These are phyloP conservation scores for Chytriomyces confervae DNA, from an alignment of 192 early-diverging fungal genomes.

Conservation along the genomic window DNA sequence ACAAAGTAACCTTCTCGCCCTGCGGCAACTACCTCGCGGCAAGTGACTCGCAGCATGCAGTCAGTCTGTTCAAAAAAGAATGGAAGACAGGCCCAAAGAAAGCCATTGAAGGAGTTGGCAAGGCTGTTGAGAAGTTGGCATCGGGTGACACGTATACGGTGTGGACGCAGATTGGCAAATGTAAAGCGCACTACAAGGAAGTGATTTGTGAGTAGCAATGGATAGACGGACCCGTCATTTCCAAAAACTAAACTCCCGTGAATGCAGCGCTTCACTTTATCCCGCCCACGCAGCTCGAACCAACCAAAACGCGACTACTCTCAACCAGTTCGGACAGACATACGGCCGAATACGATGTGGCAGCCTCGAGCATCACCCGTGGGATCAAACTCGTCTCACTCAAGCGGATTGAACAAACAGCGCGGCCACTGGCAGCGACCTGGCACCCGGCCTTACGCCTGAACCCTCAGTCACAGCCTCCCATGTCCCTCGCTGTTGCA, in stretches of 20 bases:
- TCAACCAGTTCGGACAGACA: slow-evolving; percentile 55
- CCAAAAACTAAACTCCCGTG: too few relatives aligned
- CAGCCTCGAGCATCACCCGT: slow-evolving; percentile 37
- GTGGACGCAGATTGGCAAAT: slow-evolving; percentile 56
- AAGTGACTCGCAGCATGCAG: slow-evolving; percentile 43
- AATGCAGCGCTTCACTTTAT: slow-evolving; percentile 45
- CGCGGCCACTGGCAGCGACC: slow-evolving; percentile 47
- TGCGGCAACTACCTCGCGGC: slow-evolving; percentile 47
- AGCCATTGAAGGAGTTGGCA: slow-evolving; percentile 29
- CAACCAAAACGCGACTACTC: slow-evolving; percentile 37
- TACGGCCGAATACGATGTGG: slow-evolving; percentile 55
- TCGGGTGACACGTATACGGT: slow-evolving; percentile 29
- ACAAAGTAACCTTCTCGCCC: slow-evolving; percentile 39
- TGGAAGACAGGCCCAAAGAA: slow-evolving; percentile 9
- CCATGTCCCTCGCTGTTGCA: not conserved
- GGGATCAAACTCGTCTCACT: slow-evolving; percentile 51
- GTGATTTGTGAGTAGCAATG: slow-evolving; percentile 50
- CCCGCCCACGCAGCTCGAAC: slow-evolving; percentile 38
- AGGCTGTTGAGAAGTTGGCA: slow-evolving; percentile 36
- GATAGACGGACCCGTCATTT: not conserved
- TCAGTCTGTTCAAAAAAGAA: slow-evolving; percentile 48
- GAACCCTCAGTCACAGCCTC: not conserved
- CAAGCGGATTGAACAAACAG: slow-evolving; percentile 54
- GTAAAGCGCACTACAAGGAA: slow-evolving; percentile 52
- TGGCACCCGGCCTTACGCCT: slow-evolving; percentile 39